phyloP scores from a whole-genome alignment of 805 yeast genomes.

The Wickerhamomyces subpelliculosus region DNA sequence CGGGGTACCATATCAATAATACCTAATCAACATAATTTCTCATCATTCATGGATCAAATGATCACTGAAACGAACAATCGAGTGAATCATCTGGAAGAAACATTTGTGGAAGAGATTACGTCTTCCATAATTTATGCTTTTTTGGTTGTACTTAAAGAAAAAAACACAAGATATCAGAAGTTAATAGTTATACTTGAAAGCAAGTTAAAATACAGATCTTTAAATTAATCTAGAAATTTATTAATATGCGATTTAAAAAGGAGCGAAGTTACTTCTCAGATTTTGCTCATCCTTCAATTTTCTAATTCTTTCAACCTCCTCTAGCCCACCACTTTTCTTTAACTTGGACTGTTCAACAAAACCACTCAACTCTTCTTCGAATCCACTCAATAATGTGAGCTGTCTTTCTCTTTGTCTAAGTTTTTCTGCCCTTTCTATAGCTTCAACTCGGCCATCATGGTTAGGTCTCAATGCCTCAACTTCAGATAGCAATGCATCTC shows the following conservation, averaged over 20 bases:
- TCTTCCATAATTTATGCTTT: neutral
- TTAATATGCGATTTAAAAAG: too few species aligned
- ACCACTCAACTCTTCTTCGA: conserved; percentile 78
- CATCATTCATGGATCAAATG: too few species aligned
- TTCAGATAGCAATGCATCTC: conserved; percentile 75
- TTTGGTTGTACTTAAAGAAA: neutral
- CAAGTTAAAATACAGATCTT: neutral
- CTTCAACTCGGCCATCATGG: conserved; percentile 79
- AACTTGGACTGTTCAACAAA: conserved; percentile 76
- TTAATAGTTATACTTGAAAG: neutral
- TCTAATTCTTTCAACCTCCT: conserved; percentile 71
- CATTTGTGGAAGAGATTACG: too few species aligned
- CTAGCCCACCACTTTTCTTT: conserved; percentile 83
- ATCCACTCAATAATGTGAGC: conserved; percentile 49
- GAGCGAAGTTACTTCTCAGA: conserved; percentile 43
- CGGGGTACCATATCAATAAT: neutral
- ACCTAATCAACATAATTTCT: too few species aligned
- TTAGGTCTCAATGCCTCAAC: conserved; percentile 77
- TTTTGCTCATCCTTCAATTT: conserved; percentile 64
- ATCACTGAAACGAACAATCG: too few species aligned
- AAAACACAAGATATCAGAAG: neutral
- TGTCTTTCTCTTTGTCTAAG: conserved; percentile 66
- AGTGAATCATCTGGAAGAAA: too few species aligned
- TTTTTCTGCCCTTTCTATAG: conserved; percentile 82
- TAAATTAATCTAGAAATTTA: too few species aligned